Percentiles rank a stretch among this genome's conserved stretches.
Conservation (phyloP, 2,329 filamentous ascomycete species). For the Cercospora beticola region DNA sequence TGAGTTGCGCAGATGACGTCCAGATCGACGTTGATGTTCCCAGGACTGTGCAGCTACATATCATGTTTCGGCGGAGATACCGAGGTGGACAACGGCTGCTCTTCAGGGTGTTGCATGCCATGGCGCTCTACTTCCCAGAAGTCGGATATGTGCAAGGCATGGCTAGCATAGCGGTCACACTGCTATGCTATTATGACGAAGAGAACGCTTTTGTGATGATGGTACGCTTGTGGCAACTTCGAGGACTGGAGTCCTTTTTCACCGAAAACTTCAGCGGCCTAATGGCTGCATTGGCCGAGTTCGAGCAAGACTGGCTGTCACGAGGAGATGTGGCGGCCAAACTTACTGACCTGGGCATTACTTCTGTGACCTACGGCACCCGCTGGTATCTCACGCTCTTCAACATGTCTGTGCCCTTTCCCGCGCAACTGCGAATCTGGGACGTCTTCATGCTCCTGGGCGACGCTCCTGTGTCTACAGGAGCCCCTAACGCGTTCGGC, state of each 20-base stretch:
- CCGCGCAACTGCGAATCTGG: constrained; percentile 93
- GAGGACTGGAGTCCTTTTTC: constrained; percentile 83
- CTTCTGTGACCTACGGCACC: constrained; percentile 90
- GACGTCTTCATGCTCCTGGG: constrained; percentile 96
- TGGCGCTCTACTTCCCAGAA: constrained; percentile 86
- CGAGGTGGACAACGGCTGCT: constrained; percentile 86
- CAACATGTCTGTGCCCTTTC: constrained; percentile 93
- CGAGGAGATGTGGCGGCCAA: constrained; percentile 76
- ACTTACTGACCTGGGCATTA: constrained; percentile 74
- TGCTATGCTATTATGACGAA: constrained; percentile 96
- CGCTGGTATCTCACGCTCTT: constrained; percentile 97
- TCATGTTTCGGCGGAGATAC: constrained; percentile 94
- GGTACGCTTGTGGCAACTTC: constrained; percentile 86
- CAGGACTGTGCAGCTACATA: constrained; percentile 88
- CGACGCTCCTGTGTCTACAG: constrained; percentile 49
- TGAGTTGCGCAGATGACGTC: constrained; percentile 82
- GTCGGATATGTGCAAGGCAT: constrained; percentile 98
- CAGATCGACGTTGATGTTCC: constrained; percentile 98
- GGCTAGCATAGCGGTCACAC: constrained; percentile 86
- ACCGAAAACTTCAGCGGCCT: constrained; percentile 79
- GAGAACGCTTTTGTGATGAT: constrained; percentile 94
- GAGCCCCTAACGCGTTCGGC: constrained; percentile 38
- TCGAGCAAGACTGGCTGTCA: constrained; percentile 79
- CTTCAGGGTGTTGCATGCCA: constrained; percentile 87
- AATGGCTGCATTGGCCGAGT: constrained; percentile 81